phyloP scores from a whole-genome alignment of 1,284 basidiomycete genomes.

The Trichosporon faecale region DNA sequence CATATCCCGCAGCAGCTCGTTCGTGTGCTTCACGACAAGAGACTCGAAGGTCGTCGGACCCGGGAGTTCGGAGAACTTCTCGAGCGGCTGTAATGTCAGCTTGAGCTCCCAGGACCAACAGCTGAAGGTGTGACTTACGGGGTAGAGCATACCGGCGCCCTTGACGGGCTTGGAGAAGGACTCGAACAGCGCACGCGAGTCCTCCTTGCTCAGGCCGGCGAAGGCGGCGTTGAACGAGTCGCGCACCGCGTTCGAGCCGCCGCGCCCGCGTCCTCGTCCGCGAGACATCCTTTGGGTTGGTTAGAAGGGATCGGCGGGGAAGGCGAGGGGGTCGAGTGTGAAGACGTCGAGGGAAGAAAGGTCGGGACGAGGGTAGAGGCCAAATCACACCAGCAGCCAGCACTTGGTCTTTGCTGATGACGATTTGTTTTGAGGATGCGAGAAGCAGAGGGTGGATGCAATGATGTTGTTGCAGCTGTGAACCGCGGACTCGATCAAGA shows the following conservation, averaged over 20 bases:
- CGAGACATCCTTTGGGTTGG: slow-evolving; percentile 13
- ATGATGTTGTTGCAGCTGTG: background rate
- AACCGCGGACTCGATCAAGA: background rate
- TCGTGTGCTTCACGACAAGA: slow-evolving; percentile 27
- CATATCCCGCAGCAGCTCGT: slow-evolving; percentile 26
- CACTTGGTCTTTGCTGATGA: background rate
- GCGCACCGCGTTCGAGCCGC: slow-evolving; percentile 21
- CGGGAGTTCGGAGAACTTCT: slow-evolving; percentile 32
- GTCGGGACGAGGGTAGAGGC: background rate
- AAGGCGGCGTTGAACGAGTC: slow-evolving; percentile 29
- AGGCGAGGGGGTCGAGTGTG: background rate
- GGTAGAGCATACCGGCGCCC: slow-evolving; percentile 43
- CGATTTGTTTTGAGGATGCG: background rate
- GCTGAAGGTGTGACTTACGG: slow-evolving; percentile 33
- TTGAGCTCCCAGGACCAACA: background rate
- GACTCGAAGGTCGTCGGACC: slow-evolving; percentile 30
- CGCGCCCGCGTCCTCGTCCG: slow-evolving; percentile 24
- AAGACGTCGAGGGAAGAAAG: background rate
- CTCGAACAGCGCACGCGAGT: slow-evolving; percentile 25
- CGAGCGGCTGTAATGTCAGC: slow-evolving; percentile 30
- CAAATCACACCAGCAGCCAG: slow-evolving; percentile 3
- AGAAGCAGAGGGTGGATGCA: background rate
- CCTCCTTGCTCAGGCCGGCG: slow-evolving; percentile 29
- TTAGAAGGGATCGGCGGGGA: background rate
- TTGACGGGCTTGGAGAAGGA: slow-evolving; percentile 29